A percentile compares a stretch with the other conserved stretches of the same genome.
Conservation (phyloP, 2,329 filamentous ascomycete species). For the Teratosphaeria pseudoeucalypti region DNA sequence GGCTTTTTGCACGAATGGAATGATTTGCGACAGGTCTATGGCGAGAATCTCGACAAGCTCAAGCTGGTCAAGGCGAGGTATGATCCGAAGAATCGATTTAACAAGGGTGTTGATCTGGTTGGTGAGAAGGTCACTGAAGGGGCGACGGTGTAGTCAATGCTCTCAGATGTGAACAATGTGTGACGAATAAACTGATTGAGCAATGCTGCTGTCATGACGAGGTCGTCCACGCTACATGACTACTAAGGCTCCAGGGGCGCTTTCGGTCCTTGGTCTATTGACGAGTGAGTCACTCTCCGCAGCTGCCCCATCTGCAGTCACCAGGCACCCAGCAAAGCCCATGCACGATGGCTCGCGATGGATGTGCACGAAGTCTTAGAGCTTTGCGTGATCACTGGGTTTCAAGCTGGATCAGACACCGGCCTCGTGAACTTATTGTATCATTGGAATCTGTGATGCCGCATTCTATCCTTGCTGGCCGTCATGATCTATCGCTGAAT, state of each 20-base stretch:
- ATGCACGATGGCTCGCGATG: neutral
- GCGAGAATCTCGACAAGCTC: constrained; percentile 14
- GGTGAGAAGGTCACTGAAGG: constrained; percentile 5
- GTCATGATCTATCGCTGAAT: neutral
- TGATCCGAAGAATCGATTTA: constrained; percentile 14
- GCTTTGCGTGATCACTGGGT: too few species aligned
- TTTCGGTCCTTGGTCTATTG: neutral
- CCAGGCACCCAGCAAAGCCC: neutral
- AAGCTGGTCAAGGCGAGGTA: constrained; percentile 13
- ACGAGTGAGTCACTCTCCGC: neutral
- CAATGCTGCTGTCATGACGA: neutral
- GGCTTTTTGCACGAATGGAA: constrained; percentile 18
- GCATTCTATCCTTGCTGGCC: neutral
- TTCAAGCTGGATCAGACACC: neutral
- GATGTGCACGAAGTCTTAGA: neutral
- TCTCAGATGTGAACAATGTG: neutral
- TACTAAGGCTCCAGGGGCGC: neutral
- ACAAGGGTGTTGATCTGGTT: constrained; percentile 12
- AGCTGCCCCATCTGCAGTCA: neutral
- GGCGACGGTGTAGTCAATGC: constrained; percentile 1
- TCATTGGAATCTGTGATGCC: neutral
- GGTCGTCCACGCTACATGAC: neutral
- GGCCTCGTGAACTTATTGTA: neutral
- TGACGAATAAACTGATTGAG: neutral
- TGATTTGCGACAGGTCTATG: constrained; percentile 13